A percentile compares a stretch with the other conserved stretches of the same genome.
These are phyloP conservation scores for Coniochaeta sp. DNA, from an alignment of 2,329 filamentous ascomycete species.

Conservation along the genomic window DNA sequence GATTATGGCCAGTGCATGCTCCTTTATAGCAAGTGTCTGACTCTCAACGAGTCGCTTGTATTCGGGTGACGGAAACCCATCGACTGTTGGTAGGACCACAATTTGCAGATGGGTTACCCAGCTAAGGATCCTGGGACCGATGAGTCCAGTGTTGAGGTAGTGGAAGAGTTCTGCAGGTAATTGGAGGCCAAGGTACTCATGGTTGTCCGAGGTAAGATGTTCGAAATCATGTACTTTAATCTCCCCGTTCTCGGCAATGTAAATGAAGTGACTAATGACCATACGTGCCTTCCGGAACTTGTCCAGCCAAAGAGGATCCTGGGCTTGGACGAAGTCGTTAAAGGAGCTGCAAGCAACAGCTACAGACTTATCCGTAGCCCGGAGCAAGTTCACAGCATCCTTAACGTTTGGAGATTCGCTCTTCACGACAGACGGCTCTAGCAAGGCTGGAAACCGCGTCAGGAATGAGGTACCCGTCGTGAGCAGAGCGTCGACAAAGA, in stretches of 20 bases:
- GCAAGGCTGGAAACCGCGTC: slow-evolving; percentile 69
- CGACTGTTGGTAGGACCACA: slow-evolving; percentile 73
- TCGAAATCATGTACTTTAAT: slow-evolving; percentile 68
- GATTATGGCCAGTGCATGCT: slow-evolving; percentile 69
- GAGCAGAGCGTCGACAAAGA: slow-evolving; percentile 77
- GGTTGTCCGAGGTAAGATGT: slow-evolving; percentile 71
- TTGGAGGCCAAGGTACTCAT: slow-evolving; percentile 84
- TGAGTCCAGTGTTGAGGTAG: slow-evolving; percentile 77
- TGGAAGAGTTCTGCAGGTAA: slow-evolving; percentile 85
- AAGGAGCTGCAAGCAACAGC: slow-evolving; percentile 68
- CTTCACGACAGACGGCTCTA: slow-evolving; percentile 47
- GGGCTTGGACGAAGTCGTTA: slow-evolving; percentile 67
- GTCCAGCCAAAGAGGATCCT: slow-evolving; percentile 70
- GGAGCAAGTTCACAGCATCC: slow-evolving; percentile 72
- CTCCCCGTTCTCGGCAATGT: slow-evolving; percentile 69
- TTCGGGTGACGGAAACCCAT: slow-evolving; percentile 70
- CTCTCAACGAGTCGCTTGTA: slow-evolving; percentile 74
- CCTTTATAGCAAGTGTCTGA: slow-evolving; percentile 66
- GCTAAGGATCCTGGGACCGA: slow-evolving; percentile 71
- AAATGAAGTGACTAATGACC: slow-evolving; percentile 80
- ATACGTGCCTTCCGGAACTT: slow-evolving; percentile 81
- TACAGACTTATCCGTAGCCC: slow-evolving; percentile 61
- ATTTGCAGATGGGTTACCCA: slow-evolving; percentile 77
- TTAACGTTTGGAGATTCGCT: slow-evolving; percentile 55
- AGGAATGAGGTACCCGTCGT: slow-evolving; percentile 79